A percentile compares a stretch with the other conserved stretches of the same genome.
These are phyloP conservation scores for Cetradonia linearis DNA, from an alignment of 495 filamentous ascomycete species.

Conservation along the genomic window DNA sequence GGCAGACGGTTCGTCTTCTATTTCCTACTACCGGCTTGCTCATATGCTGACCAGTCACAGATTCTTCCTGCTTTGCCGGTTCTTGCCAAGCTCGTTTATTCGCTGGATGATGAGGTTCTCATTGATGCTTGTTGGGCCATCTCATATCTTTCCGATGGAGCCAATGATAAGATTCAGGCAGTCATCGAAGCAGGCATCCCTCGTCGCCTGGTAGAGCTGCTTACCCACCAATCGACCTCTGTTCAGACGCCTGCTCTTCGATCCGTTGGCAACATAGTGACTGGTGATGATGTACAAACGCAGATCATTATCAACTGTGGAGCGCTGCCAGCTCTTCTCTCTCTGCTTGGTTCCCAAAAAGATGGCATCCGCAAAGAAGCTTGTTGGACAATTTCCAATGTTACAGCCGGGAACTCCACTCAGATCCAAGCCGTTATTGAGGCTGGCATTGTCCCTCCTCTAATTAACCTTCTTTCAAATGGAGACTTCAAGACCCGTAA, in stretches of 20 bases:
- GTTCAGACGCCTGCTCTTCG: constrained; percentile 96
- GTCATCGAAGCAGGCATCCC: constrained; percentile 98
- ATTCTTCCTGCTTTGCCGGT: constrained; percentile 95
- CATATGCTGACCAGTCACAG: constrained; percentile 36
- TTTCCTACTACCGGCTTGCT: constrained; percentile 12
- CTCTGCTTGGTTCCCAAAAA: constrained; percentile 89
- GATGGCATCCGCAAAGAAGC: constrained; percentile 99
- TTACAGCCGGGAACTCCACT: constrained; percentile 94
- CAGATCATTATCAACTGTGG: constrained; percentile 99
- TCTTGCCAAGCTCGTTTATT: constrained; percentile 94
- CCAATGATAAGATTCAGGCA: constrained; percentile 99
- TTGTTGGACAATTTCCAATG: constrained; percentile 99
- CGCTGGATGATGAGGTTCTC: constrained; percentile 93
- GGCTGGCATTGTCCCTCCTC: constrained; percentile 87
- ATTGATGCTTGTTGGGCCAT: constrained; percentile 99
- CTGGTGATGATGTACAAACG: constrained; percentile 96
- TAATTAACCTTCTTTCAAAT: constrained; percentile 90
- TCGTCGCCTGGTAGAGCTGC: constrained; percentile 88
- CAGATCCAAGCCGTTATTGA: constrained; percentile 98
- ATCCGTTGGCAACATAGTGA: constrained; percentile 98
- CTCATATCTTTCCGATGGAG: constrained; percentile 96
- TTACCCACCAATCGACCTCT: constrained; percentile 98
- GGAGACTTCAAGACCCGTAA: constrained; percentile 99
- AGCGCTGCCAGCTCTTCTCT: constrained; percentile 78
- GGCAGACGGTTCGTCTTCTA: constrained; percentile 66